A percentile compares a stretch with the other conserved stretches of the same genome.
These are phyloP conservation scores for Peribolospora kevripleyi DNA, from an alignment of 768 basidiomycete species.

Conservation along the genomic window DNA sequence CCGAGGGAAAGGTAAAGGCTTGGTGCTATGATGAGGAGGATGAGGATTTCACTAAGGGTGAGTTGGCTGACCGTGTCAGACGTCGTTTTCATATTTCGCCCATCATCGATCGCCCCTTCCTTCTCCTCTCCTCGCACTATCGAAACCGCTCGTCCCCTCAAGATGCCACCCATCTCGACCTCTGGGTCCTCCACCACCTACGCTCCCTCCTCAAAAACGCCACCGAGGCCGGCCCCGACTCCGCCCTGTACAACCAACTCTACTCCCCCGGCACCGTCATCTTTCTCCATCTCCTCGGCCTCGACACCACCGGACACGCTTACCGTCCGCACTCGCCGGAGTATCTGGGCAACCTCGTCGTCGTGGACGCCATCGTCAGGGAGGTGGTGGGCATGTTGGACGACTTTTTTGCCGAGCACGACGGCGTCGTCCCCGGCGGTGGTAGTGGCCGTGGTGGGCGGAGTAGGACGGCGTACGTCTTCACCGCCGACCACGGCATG, in stretches of 20 bases:
- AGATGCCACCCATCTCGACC: conserved; percentile 55
- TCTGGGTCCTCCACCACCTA: conserved; percentile 57
- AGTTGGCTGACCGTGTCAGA: not conserved
- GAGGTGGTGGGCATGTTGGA: conserved; percentile 37
- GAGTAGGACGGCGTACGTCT: conserved; percentile 38
- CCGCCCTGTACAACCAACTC: conserved; percentile 29
- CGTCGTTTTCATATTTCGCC: not conserved
- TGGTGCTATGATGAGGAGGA: conserved; percentile 54
- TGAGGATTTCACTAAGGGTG: conserved; percentile 71
- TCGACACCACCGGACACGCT: conserved; percentile 69
- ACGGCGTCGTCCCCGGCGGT: conserved; percentile 14
- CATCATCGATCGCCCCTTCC: not conserved
- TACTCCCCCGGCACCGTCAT: conserved; percentile 40
- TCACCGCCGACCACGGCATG: conserved; percentile 82
- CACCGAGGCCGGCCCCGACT: conserved; percentile 22
- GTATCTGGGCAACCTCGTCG: conserved; percentile 61
- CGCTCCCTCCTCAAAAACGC: conserved; percentile 37
- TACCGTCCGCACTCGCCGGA: conserved; percentile 68
- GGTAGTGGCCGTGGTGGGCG: not conserved
- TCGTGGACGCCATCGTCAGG: conserved; percentile 49
- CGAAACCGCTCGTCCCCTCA: not conserved
- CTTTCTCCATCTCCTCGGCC: conserved; percentile 58
- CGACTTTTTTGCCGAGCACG: conserved; percentile 40
- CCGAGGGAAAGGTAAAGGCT: conserved; percentile 36
- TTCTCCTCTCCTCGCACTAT: not conserved